phyloP scores from a whole-genome alignment of 2,329 filamentous ascomycete species.

The Fusarium proliferatum region DNA sequence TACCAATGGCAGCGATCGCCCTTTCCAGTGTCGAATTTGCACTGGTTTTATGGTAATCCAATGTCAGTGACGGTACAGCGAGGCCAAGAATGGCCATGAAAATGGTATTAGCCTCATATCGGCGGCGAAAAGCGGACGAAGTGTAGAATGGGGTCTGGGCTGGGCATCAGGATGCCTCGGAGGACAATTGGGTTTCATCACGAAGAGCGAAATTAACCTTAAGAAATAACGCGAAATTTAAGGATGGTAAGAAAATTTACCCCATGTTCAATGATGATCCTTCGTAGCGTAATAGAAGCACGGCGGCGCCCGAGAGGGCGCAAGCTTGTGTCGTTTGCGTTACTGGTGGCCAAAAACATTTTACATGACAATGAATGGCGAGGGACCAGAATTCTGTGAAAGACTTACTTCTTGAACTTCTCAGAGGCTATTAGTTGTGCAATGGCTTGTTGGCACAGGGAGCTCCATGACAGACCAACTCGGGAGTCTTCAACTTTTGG shows the following conservation, averaged over 20 bases:
- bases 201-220: rapidly evolving
- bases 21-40: background rate
- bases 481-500: rapidly evolving
- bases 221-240: no score
- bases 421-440: rapidly evolving
- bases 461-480: rapidly evolving
- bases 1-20: background rate
- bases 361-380: no score
- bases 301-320: no score
- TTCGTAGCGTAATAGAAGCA: background rate
- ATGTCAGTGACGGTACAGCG: rapidly evolving
- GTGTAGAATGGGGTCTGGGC: background rate
- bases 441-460: rapidly evolving
- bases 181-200: background rate
- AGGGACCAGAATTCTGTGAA: no score
- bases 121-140: no score
- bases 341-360: background rate
- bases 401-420: rapidly evolving
- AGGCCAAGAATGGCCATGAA: rapidly evolving
- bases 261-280: background rate
- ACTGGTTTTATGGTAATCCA: rapidly evolving
- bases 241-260: background rate
- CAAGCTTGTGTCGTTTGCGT: no score
- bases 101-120: background rate
- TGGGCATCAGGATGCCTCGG: rapidly evolving